Evolutionary conservation across 2,329 filamentous ascomycete species (phyloP).

Genomic region (Colletotrichum noveboracense): DNA sequence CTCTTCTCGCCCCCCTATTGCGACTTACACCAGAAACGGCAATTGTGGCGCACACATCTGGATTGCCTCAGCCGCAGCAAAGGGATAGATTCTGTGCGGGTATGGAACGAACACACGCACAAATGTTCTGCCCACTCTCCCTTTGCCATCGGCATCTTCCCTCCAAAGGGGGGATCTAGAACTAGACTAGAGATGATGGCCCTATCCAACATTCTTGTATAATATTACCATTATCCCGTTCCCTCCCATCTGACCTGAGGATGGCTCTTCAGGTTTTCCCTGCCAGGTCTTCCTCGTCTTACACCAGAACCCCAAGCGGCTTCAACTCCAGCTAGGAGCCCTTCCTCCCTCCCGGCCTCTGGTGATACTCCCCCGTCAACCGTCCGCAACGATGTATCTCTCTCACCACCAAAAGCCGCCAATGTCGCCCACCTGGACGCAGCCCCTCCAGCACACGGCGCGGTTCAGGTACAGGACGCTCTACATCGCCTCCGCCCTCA

Average conservation of each 20-base stretch:
- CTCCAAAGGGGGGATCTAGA: not conserved
- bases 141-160: not conserved
- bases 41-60: not conserved
- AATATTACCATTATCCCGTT: not conserved
- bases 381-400: not conserved
- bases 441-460: not conserved
- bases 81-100: not conserved
- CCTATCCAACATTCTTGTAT: not conserved
- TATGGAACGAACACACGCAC: not conserved
- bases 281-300: not conserved
- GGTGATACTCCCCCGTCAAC: not conserved
- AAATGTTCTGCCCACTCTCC: not conserved
- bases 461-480: not conserved
- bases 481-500: not conserved
- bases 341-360: not conserved
- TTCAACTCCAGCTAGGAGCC: not conserved
- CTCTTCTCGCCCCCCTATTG: not conserved
- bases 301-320: not conserved
- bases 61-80: not conserved
- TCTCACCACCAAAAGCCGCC: not conserved
- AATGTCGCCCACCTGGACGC: not conserved
- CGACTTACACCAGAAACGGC: not conserved
- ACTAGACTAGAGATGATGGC: not conserved
- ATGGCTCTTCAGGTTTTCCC: not conserved
- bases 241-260: not conserved